phyloP scores from a whole-genome alignment of 1,139 yeast species.

The Candida pseudoviswanathii region DNA sequence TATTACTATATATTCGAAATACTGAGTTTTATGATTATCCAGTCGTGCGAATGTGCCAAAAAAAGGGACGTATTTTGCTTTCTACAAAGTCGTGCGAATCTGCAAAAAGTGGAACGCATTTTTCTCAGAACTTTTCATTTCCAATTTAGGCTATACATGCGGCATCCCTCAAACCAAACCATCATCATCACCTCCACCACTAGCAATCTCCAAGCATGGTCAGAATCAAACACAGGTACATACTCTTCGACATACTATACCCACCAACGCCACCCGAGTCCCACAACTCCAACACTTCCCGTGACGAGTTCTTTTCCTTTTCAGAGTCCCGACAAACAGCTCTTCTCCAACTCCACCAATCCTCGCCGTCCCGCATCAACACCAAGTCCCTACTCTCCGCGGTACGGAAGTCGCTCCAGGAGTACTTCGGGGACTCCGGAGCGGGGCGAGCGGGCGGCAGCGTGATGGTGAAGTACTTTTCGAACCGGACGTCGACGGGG shows the following conservation, averaged over 20 bases:
- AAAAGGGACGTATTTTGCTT: neutral
- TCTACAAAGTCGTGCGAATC: too few relatives aligned
- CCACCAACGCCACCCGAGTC: slow-evolving; percentile 42
- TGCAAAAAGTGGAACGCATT: too few relatives aligned
- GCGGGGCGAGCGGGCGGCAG: slow-evolving; percentile 64
- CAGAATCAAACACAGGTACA: slow-evolving; percentile 80
- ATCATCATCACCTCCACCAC: too few relatives aligned
- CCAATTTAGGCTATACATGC: too few relatives aligned
- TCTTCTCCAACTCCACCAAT: slow-evolving; percentile 48
- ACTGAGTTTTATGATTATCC: too few relatives aligned
- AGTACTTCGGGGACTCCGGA: slow-evolving; percentile 78
- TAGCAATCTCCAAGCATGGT: slow-evolving; percentile 55
- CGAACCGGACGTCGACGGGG: slow-evolving; percentile 81
- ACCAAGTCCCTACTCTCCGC: slow-evolving; percentile 52
- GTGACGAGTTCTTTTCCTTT: slow-evolving; percentile 23
- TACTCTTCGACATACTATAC: slow-evolving; percentile 74
- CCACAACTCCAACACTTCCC: slow-evolving; percentile 10
- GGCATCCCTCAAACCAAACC: too few relatives aligned
- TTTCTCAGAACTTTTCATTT: too few relatives aligned
- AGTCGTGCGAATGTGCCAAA: neutral
- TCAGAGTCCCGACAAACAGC: slow-evolving; percentile 36
- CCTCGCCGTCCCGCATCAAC: slow-evolving; percentile 48
- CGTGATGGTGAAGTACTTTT: slow-evolving; percentile 75
- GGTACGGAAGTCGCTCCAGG: slow-evolving; percentile 55
- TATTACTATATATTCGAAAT: neutral